Evolutionary conservation across 179 eudicot species (phyloP), one percentile per base, ranked within the genome.

Genomic region (Patellifolia procumbens): DNA sequence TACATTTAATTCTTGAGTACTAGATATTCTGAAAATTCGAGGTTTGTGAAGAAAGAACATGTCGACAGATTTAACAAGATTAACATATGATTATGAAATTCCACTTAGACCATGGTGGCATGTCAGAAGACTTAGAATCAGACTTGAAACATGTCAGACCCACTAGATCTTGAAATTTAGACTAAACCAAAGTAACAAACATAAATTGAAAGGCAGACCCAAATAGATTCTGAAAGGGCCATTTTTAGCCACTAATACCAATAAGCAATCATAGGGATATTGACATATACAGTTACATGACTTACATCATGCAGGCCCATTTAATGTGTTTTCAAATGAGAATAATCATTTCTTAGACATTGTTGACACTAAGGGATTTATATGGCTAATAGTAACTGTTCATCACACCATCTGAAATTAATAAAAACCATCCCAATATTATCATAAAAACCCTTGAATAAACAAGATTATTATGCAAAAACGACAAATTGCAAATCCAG

Each of bases 311-410:
- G 3, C 10, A 70, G 12, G 59, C 53, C 49, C 51, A 49, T 19
- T 70, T 28, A 12, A 28, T 17, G 26, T 53, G 7, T n/a, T 22
- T n/a, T 26, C 22, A 7, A n/a, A 51, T 51, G 22, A 12, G 56
- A 11, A 9, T 53, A 28, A 51, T 28, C 43, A 7, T 22, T 32
- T 34, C 59, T 13, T 2, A 70, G 29, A 70, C n/a, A 31, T 34
- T 4, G 48, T 61, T n/a, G 66, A 42, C 65, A 64, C 15, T 62
- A 61, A 35, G 64, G 64, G 43, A 78, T 58, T 51, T 8, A 53
- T 58, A 49, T 3, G 8, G 12, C 24, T 19, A 56, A 28, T 20
- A 26, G 68, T 49, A 19, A 71, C 31, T 53, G 0, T 29, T 52
- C 19, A 51, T 53, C 46, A 19, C 35, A 22, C 37, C 43, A 20